phyloP scores from a whole-genome alignment of 192 early-diverging fungal genomes.

The Helicostylum pulchrum region DNA sequence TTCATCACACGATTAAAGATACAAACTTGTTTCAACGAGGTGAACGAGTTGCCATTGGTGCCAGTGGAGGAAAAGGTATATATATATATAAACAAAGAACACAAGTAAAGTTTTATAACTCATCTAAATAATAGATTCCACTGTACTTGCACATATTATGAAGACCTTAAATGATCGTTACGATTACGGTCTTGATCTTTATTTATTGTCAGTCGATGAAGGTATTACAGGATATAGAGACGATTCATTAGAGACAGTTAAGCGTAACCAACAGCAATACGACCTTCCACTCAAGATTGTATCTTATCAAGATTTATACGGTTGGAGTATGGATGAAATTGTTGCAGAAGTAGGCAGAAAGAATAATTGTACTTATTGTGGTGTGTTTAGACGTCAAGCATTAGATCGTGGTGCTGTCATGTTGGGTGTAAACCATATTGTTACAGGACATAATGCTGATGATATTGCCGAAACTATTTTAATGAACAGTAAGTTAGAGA shows the following conservation, averaged over 20 bases:
- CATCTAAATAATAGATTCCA: slow-evolving; percentile 65
- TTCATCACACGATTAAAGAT: slow-evolving; percentile 87
- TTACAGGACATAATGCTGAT: slow-evolving; percentile 98
- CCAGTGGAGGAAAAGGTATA: slow-evolving; percentile 91
- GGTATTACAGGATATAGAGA: slow-evolving; percentile 97
- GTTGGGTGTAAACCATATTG: slow-evolving; percentile 91
- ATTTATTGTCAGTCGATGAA: slow-evolving; percentile 93
- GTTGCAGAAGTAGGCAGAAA: slow-evolving; percentile 92
- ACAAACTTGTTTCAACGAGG: slow-evolving; percentile 80
- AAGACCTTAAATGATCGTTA: slow-evolving; percentile 91
- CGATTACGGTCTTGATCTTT: slow-evolving; percentile 87
- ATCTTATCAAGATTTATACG: slow-evolving; percentile 93
- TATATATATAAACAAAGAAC: too few species aligned
- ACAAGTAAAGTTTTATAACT: not conserved
- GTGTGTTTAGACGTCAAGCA: slow-evolving; percentile 96
- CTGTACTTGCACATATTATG: slow-evolving; percentile 94
- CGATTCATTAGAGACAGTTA: slow-evolving; percentile 97
- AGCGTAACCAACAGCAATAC: slow-evolving; percentile 93
- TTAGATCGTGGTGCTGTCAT: slow-evolving; percentile 91
- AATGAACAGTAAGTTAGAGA: slow-evolving; percentile 86
- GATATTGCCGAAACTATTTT: slow-evolving; percentile 98
- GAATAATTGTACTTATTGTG: slow-evolving; percentile 99
- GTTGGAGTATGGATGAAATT: slow-evolving; percentile 98
- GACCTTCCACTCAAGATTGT: slow-evolving; percentile 90
- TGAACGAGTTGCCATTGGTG: slow-evolving; percentile 92